A percentile compares a stretch with the other conserved stretches of the same genome.
Conservation (phyloP, 2,329 filamentous ascomycete genomes). For the Hymenoscyphus repandus region DNA sequence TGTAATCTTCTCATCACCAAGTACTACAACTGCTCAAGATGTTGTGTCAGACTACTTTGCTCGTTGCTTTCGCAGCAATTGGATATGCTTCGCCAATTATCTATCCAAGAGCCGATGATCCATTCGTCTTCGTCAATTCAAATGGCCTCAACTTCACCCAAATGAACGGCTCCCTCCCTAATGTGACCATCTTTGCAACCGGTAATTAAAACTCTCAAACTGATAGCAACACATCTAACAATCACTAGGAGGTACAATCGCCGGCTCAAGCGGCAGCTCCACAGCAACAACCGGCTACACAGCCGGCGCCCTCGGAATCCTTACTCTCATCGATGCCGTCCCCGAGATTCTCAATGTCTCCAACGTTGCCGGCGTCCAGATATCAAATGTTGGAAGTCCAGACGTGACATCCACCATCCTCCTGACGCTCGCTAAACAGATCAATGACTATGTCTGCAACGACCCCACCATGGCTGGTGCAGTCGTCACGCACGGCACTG, state of each 20-base stretch:
- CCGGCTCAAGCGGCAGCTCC: conserved; percentile 43
- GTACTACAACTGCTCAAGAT: background rate
- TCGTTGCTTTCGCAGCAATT: conserved; percentile 9
- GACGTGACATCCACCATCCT: conserved; percentile 45
- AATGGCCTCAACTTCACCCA: conserved; percentile 26
- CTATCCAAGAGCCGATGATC: conserved; percentile 11
- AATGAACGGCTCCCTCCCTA: conserved; percentile 21
- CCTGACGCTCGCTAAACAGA: conserved; percentile 41
- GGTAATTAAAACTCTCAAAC: conserved; percentile 7
- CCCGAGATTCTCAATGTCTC: conserved; percentile 49
- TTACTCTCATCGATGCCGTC: conserved; percentile 47
- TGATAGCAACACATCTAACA: conserved; percentile 17
- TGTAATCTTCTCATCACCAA: background rate
- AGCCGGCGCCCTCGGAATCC: conserved; percentile 31
- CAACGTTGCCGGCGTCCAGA: conserved; percentile 49
- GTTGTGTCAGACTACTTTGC: background rate
- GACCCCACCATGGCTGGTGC: conserved; percentile 39
- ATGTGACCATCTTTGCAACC: conserved; percentile 25
- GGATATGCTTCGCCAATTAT: conserved; percentile 18
- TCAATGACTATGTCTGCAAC: conserved; percentile 38
- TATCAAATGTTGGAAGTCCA: conserved; percentile 43
- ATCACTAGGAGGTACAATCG: conserved; percentile 53
- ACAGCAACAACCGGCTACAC: conserved; percentile 51
- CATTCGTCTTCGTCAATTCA: conserved; percentile 23
- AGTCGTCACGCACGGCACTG: conserved; percentile 61